Percentiles rank a stretch among this genome's conserved stretches.
Conservation (phyloP, 768 basidiomycete genomes). For the Cubamyces sp. region DNA sequence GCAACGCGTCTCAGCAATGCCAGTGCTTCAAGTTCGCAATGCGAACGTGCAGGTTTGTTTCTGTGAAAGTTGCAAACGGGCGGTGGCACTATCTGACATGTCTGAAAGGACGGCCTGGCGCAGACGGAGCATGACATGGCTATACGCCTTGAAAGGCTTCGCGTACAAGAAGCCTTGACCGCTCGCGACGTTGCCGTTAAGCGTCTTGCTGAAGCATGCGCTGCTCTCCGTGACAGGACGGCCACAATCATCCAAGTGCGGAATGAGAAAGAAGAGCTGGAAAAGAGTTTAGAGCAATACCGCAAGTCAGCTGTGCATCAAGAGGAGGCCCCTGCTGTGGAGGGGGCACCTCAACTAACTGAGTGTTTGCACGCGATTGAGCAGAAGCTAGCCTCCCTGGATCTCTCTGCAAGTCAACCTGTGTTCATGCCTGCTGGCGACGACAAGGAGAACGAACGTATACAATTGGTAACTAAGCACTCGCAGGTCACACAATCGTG, state of each 20-base stretch:
- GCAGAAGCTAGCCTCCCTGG: conserved; percentile 24
- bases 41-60: too few relatives aligned
- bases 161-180: conserved; percentile 55
- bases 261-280: conserved; percentile 42
- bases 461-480: neutral
- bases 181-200: conserved; percentile 67
- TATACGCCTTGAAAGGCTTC: conserved; percentile 21
- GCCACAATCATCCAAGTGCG: conserved; percentile 51
- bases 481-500: too few relatives aligned
- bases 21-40: neutral
- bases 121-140: conserved; percentile 10
- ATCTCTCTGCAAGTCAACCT: conserved; percentile 27
- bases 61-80: too few relatives aligned
- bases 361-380: conserved; percentile 40
- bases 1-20: neutral
- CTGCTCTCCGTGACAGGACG: conserved; percentile 63
- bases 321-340: neutral
- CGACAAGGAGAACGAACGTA: too few relatives aligned
- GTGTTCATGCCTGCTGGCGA: too few relatives aligned
- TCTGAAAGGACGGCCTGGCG: neutral
- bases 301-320: neutral
- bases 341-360: conserved; percentile 37
- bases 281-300: conserved; percentile 21
- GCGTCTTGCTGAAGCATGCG: conserved; percentile 61
- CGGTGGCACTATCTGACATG: neutral